Evolutionary conservation across 1,284 basidiomycete genomes (phyloP), one percentile per base, ranked within the genome.

Genomic region (Leccinum pachyderme): DNA sequence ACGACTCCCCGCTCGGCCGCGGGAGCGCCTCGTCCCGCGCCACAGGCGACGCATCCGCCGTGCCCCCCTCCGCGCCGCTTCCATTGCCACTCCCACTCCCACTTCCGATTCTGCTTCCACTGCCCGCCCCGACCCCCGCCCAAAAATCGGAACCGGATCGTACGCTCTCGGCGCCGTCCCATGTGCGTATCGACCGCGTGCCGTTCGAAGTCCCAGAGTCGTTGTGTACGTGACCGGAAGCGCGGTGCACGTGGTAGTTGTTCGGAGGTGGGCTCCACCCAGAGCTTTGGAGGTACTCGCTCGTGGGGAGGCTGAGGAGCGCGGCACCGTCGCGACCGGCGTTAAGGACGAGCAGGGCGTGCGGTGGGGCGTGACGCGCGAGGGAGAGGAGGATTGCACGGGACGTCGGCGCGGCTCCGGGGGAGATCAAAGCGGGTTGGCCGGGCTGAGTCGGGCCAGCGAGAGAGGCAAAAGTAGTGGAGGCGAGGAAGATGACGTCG

Each of bases 271-370:
- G 45, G n/a, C 85, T 81, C 89, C 88, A 91, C 2, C 84, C 84
- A 0, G 86, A 89, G 59, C 84, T 85, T 63, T 92, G 90, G 63
- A 91, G 88, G 69, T 92, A 92, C 62, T 92, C 89, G 59, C 81
- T 80, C 0, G 89, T 91, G 0, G 89, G 90, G 7, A 92, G 71
- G n/a, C 87, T 89, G 52, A 92, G 79, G 2, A 87, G 82, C 0
- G 89, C 90, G 1, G 86, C 86, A 7, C 89, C 89, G 46, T 88
- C 84, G 25, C 76, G 73, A 15, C 89, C 88, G 81, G 89, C 91
- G 64, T 90, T 77, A 5, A 85, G 87, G 28, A 92, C 79, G 18
- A 92, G 81, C 0, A 92, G 75, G 0, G 89, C 84, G 63, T 91
- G 89, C 0, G 84, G 77, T 4, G 87, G 77, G 0, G 83, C 87